Evolutionary conservation across 2,329 filamentous ascomycete species (phyloP), one percentile per base, ranked within the genome.

Genomic region (Penicillium polonicum): DNA sequence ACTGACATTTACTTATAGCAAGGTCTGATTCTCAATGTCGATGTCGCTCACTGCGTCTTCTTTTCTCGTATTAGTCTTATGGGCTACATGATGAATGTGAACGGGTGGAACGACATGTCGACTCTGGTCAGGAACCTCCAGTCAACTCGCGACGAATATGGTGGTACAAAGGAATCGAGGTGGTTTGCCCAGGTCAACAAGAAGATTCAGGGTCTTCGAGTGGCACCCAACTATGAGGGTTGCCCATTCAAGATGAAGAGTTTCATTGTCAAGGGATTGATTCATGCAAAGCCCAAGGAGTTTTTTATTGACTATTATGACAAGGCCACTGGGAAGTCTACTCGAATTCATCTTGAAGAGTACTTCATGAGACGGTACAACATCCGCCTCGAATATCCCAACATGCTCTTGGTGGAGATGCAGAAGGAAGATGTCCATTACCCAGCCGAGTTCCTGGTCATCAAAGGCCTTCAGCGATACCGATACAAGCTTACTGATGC

Each of bases 11-110:
- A 51, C 61, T 70, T 59, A n/a, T 69, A 82, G 69, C 81, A 84
- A 27, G 85, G 85, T 9, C 80, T 97, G 6, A 85, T 89, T 0
- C 79, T 99, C 70, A 97, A 97, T 66, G 86, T 96, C 12, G 93
- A 99, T 68, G 89, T 96, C 31, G 88, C 92, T 56, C 96, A 97
- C 70, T 90, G 91, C 0, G 90, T 89, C 13, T 99, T 99, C 77
- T 97, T 90, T 88, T 82, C 79, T 35, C 72, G 72, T 12, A 73
- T 64, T n/a, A 68, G 69, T 9, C 64, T 79, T 15, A 64, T 74
- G 25, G 69, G 70, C 17, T 67, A 72, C 9, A 72, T 76, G 19
- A 67, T 74, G 53, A 69, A 70, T 9, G 62, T 76, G 12, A 64
- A 73, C 4, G 68, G 70, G 17, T 60, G 65, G 27, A 63, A 67